Evolutionary conservation across 2,329 filamentous ascomycete genomes (phyloP).

Genomic region (Fusarium buharicum): DNA sequence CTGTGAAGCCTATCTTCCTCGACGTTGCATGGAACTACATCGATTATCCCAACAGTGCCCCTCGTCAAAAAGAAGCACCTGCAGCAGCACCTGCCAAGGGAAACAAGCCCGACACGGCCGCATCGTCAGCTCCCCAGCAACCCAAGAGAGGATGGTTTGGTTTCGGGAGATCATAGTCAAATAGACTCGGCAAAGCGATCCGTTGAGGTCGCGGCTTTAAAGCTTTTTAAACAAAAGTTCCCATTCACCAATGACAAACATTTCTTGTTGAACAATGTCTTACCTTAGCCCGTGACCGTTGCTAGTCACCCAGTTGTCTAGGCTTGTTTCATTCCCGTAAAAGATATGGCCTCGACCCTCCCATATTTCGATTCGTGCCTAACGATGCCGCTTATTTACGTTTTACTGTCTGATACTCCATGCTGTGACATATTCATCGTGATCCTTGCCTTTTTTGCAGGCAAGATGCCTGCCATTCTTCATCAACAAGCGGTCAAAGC

Average conservation of each 20-base stretch:
- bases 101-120: slow-evolving; percentile 43
- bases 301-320: slow-evolving; percentile 28
- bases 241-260: slow-evolving; percentile 3
- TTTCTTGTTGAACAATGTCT: slow-evolving; percentile 28
- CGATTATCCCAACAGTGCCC: slow-evolving; percentile 77
- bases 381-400: slow-evolving; percentile 33
- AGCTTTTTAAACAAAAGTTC: slow-evolving; percentile 13
- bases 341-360: slow-evolving; percentile 22
- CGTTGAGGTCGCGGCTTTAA: slow-evolving; percentile 19
- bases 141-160: slow-evolving; percentile 81
- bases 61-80: slow-evolving; percentile 38
- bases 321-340: slow-evolving; percentile 38
- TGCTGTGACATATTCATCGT: background rate
- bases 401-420: slow-evolving; percentile 2
- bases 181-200: slow-evolving; percentile 33
- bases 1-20: slow-evolving; percentile 94
- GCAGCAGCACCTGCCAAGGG: slow-evolving; percentile 34
- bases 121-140: slow-evolving; percentile 52
- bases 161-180: slow-evolving; percentile 64
- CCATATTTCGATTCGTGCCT: slow-evolving; percentile 13
- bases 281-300: slow-evolving; percentile 23
- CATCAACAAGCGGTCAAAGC: slow-evolving; percentile 12
- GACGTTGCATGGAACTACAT: slow-evolving; percentile 99
- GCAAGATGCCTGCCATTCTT: slow-evolving; percentile 14
- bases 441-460: background rate